A percentile compares a stretch with the other conserved stretches of the same genome.
phyloP scores from a whole-genome alignment of 805 yeast genomes.

The Candida methanosorbosa region DNA sequence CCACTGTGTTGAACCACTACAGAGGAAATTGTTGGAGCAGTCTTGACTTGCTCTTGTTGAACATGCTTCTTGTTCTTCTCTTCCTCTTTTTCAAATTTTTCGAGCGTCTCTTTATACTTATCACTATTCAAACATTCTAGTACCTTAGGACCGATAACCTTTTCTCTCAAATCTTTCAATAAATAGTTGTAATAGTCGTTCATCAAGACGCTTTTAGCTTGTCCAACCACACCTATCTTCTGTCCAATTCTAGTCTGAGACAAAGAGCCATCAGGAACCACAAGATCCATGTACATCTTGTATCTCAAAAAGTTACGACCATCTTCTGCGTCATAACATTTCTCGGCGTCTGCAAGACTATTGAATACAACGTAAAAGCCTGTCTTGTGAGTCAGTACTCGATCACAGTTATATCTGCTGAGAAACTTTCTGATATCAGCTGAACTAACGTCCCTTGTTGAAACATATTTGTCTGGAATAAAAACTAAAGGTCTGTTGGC shows the following conservation, averaged over 20 bases:
- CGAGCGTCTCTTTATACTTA: conserved; percentile 41
- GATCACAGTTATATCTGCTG: conserved; percentile 54
- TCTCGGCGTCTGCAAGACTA: conserved; percentile 44
- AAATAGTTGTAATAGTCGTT: conserved; percentile 58
- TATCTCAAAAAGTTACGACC: conserved; percentile 41
- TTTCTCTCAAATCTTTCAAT: conserved; percentile 64
- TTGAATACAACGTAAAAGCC: conserved; percentile 74
- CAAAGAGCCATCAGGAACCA: conserved; percentile 37
- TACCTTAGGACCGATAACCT: conserved; percentile 62
- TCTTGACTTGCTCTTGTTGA: conserved; percentile 6
- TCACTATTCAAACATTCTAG: conserved; percentile 52
- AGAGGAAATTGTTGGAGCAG: conserved; percentile 3
- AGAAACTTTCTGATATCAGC: conserved; percentile 53
- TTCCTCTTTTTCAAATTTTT: conserved; percentile 23
- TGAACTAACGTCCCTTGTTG: conserved; percentile 37
- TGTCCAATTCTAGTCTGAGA: conserved; percentile 18
- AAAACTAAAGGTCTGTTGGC: conserved; percentile 51
- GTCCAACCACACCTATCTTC: conserved; percentile 34
- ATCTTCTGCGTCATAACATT: conserved; percentile 53
- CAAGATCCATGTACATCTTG: conserved; percentile 48
- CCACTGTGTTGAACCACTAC: conserved; percentile 15
- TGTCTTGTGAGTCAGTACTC: conserved; percentile 49
- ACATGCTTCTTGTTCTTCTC: conserved; percentile 12
- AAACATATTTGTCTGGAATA: conserved; percentile 41
- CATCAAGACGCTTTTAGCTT: conserved; percentile 48